These are phyloP conservation scores for Hypoxylon perforatum DNA, from an alignment of 495 filamentous ascomycete species.

Conservation along the genomic window DNA sequence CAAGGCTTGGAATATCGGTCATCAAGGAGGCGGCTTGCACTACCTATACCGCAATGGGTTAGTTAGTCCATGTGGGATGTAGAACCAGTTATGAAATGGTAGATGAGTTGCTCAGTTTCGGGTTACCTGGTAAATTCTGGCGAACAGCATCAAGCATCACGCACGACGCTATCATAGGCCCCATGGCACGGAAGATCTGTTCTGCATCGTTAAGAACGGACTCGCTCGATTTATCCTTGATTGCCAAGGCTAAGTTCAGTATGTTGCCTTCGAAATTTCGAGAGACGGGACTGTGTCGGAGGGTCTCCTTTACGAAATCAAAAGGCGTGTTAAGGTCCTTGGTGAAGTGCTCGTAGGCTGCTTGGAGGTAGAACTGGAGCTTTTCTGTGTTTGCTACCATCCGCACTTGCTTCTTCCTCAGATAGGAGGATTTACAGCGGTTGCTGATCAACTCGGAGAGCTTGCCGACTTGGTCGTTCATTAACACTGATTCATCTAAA, in stretches of 20 bases:
- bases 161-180: slow-evolving; percentile 65
- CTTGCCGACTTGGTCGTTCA: slow-evolving; percentile 62
- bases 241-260: slow-evolving; percentile 59
- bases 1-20: slow-evolving; percentile 47
- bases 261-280: slow-evolving; percentile 65
- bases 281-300: slow-evolving; percentile 58
- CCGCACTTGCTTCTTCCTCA: slow-evolving; percentile 53
- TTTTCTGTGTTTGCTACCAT: slow-evolving; percentile 64
- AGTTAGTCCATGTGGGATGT: slow-evolving; percentile 9
- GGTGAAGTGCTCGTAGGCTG: slow-evolving; percentile 68
- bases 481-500: slow-evolving; percentile 41
- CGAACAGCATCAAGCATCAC: slow-evolving; percentile 64
- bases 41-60: slow-evolving; percentile 49
- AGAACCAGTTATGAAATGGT: neutral
- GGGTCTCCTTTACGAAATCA: slow-evolving; percentile 64
- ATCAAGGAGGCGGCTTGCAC: slow-evolving; percentile 41
- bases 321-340: slow-evolving; percentile 62
- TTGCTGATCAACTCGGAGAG: slow-evolving; percentile 55
- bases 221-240: slow-evolving; percentile 50
- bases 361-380: slow-evolving; percentile 61
- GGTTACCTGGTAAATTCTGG: slow-evolving; percentile 54
- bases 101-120: no score
- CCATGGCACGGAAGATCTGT: slow-evolving; percentile 58
- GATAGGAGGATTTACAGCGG: slow-evolving; percentile 51
- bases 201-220: slow-evolving; percentile 40